Base-by-base conservation (phyloP, 192 early-diverging fungal species). In the Gigaspora rosea region DNA sequence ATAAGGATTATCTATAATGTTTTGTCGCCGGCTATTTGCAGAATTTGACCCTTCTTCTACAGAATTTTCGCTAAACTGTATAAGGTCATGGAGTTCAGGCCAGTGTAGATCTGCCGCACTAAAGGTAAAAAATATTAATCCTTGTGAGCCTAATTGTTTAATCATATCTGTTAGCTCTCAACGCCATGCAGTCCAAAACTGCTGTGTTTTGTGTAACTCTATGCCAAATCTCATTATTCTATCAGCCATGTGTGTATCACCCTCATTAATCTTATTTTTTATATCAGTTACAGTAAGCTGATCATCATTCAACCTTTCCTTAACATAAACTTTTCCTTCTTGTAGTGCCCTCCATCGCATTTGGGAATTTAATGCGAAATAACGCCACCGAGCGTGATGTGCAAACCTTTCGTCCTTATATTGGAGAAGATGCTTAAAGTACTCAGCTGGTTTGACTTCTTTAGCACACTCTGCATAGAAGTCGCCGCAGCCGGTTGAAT, bases 241-340 rank as follows among this genome's bases (percentile, higher is more conserved):
- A 8, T 65, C 3, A 1, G 63, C 63, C 18, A 65, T 65, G 63
- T 65, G 22, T 18, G 10, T 27, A 65, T 65, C 22, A 2, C 22
- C 7, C 35, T 15, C 22, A 41, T 0, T 41, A 41, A 41, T 41
- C 7, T 1, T 41, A 41, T 41, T 41, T 41, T 35, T 0, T 15
- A 65, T 65, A 41, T 65, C 27, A 27, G 27, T 65, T 22, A 65
- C 63, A 65, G 63, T 65, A 32, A 65, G 6, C 13, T 65, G 9
- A 35, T 65, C 63, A 32, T 65, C 27, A 65, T 18, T 32, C 27
- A 65, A 65, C 6, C 22, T 65, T 32, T 65, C 33, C 27, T 8
- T 65, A 65, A 65, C 27, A 27, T 65, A 65, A 22, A 65, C 27
- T 41, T 65, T 65, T 65, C 1, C 32, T 65, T 65, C 63, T 32